Evolutionary conservation across 2,329 filamentous ascomycete species (phyloP).

Genomic region (Ceratocystis lukuohia): DNA sequence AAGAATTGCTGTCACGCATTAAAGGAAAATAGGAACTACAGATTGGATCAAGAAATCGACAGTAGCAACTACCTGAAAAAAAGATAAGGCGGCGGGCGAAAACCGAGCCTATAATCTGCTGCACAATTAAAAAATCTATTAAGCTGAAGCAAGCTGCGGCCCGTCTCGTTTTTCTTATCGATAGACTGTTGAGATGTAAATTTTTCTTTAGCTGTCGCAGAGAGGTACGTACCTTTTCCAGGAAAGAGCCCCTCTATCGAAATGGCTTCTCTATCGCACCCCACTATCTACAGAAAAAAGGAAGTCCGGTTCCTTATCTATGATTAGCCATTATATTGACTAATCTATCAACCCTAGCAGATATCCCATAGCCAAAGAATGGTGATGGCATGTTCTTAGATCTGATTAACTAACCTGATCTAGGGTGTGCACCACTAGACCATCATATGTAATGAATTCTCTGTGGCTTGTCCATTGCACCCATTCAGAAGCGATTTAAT

Average conservation of each 20-base stretch:
- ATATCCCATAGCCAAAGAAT: no score
- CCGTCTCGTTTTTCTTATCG: not conserved
- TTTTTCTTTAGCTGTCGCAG: not conserved
- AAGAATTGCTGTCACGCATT: not conserved
- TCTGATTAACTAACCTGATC: no score
- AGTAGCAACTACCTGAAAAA: not conserved
- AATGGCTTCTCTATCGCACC: not conserved
- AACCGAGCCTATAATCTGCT: conserved; percentile 14
- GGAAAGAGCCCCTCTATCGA: not conserved
- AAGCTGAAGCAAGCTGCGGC: not conserved
- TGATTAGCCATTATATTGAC: no score
- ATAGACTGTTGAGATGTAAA: not conserved
- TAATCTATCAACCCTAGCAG: no score
- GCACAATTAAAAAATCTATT: not conserved
- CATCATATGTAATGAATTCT: no score
- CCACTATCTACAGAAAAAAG: no score
- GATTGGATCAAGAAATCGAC: not conserved
- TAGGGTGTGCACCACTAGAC: no score
- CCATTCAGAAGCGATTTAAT: not conserved
- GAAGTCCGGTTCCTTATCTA: no score
- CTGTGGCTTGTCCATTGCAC: no score
- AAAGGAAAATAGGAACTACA: not conserved
- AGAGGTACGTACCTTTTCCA: not conserved
- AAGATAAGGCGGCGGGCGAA: conserved; percentile 11
- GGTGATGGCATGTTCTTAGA: no score